Base-by-base conservation (phyloP, 2,329 filamentous ascomycete species). In the Fusarium chuoi region DNA sequence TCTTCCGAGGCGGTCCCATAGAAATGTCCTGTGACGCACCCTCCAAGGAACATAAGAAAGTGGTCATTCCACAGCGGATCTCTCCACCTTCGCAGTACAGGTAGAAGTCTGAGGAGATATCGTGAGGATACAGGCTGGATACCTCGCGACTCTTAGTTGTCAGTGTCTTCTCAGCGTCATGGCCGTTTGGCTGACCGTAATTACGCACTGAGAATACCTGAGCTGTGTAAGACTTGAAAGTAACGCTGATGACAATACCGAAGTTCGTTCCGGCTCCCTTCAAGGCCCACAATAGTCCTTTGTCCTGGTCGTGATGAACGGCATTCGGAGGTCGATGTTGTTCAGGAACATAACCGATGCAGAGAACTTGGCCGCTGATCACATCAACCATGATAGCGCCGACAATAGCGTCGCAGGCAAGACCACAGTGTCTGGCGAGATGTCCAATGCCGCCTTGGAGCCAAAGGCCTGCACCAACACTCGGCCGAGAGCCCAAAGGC, bases 361-460 rank as follows among this genome's bases (percentile, higher is more conserved):
- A 87, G 30, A 90, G 36, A n/a, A 89, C 56, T 45, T 86, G 65
- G 36, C 85, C 82, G 41, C 85, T 85, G 1, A 81, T 76, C 60
- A 89, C 84, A 71, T 85, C 87, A 78, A 91, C 85, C 33, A 92
- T 18, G 5, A 91, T 84, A 26, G 87, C 89, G 70, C 90, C 89
- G n/a, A 91, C 78, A 51, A 92, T 87, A 49, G 85, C 78, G 71
- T 92, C 90, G 71, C 88, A 91, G 6, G 89, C 70, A 18, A 92
- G 88, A 3, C 90, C 89, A 70, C 89, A 79, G 14, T 84, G 62
- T 65, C 89, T 83, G 41, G 86, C 76, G n/a, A 90, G 81, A 71
- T 91, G 89, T 5, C 90, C 89, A 55, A 92, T 89, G 59, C 90
- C 90, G 45, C 90, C 90, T 82, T 92, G 89, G 52, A 92, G 82